Conservation (phyloP, 805 yeast genomes). For the Wickerhamiella spandovensis region DNA sequence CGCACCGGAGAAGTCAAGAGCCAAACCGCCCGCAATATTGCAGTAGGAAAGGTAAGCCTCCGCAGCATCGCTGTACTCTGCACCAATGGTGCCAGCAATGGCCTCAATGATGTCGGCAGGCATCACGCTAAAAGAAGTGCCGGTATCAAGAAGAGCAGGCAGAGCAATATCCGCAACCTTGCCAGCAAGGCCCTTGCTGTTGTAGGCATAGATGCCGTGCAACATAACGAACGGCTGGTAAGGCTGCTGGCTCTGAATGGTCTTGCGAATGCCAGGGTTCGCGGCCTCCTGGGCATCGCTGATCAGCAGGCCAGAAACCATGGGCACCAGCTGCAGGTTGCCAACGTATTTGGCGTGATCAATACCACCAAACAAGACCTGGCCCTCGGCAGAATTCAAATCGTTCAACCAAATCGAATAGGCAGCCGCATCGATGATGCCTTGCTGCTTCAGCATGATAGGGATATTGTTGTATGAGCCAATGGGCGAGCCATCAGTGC, state of each 20-base stretch:
- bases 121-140: conserved; percentile 5
- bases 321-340: conserved; percentile 23
- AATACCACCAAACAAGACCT: conserved; percentile 31
- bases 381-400: conserved; percentile 21
- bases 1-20: conserved; percentile 11
- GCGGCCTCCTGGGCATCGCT: background rate
- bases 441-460: conserved; percentile 23
- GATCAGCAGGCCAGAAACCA: conserved; percentile 9
- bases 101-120: conserved; percentile 4
- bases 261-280: background rate
- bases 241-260: background rate
- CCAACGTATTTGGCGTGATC: conserved; percentile 31
- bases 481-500: conserved; percentile 3
- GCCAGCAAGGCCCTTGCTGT: background rate
- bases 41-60: conserved; percentile 21
- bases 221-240: conserved; percentile 9
- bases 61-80: conserved; percentile 25
- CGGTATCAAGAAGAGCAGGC: conserved; percentile 12
- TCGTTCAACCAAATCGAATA: conserved; percentile 34
- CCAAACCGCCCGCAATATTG: conserved; percentile 3
- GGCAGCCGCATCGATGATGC: conserved; percentile 28
- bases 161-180: background rate
- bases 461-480: conserved; percentile 23
- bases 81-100: conserved; percentile 24
- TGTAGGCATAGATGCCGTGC: conserved; percentile 1